phyloP scores from a whole-genome alignment of 1,284 basidiomycete genomes.

The Cryptococcus amylolentus region DNA sequence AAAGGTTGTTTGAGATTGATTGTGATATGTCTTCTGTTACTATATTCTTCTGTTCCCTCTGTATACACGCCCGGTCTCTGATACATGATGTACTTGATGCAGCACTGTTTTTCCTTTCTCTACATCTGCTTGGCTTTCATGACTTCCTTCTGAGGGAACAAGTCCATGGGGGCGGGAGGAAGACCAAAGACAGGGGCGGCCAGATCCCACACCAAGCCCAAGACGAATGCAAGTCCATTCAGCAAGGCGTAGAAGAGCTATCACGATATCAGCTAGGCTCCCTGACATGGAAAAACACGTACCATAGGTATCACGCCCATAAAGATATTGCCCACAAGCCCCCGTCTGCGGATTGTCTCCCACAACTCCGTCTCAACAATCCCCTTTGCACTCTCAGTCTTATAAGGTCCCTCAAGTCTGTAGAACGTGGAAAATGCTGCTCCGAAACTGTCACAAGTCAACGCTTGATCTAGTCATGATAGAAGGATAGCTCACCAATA shows the following conservation, averaged over 20 bases:
- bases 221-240: constrained; percentile 40
- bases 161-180: background rate
- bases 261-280: background rate
- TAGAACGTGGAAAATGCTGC: constrained; percentile 64
- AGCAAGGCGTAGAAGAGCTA: constrained; percentile 50
- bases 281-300: constrained; percentile 1
- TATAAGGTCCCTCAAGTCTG: constrained; percentile 59
- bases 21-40: no score
- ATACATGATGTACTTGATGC: background rate
- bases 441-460: constrained; percentile 52
- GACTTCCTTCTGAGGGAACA: background rate
- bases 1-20: no score
- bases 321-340: constrained; percentile 59
- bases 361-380: constrained; percentile 61
- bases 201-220: constrained; percentile 35
- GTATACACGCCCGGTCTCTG: background rate
- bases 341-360: constrained; percentile 62
- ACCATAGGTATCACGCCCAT: constrained; percentile 63
- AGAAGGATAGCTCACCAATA: constrained; percentile 55
- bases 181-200: constrained; percentile 23
- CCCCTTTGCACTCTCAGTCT: constrained; percentile 47
- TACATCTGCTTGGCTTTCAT: background rate
- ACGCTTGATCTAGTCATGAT: background rate
- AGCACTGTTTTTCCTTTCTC: background rate
- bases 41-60: no score